Base-by-base conservation (phyloP, 2,329 filamentous ascomycete genomes). In the Thielaviopsis populi region DNA sequence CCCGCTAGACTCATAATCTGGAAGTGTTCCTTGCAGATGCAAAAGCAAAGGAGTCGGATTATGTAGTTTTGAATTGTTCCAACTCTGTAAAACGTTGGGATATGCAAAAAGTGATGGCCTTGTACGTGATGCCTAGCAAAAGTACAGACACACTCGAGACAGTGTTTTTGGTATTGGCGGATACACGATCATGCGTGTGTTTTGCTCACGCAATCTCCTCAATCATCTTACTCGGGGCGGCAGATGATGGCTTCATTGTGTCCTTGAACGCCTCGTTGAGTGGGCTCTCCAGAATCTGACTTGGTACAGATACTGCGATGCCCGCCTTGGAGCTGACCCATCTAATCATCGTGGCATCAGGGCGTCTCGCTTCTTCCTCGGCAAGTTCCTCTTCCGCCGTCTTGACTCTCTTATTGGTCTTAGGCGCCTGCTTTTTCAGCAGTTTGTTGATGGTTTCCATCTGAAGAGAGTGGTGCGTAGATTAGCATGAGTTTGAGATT, bases 401-500 rank as follows among this genome's bases (percentile, higher is more conserved):
- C 54, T 71, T 78, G 40, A 73, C 78, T 68, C 80, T 82, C 68
- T 78, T 77, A 68, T 81, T 86, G 64, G 83, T 83, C 73, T 92
- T 91, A 27, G 88, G 86, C 0, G 88, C 87, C 72, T 91, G 89
- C 72, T 91, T 91, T 74, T 91, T 91, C 62, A 94, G 83, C 1
- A 94, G 83, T 70, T 91, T 91, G 77, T 94, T 91, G 80, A 94
- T 92, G 0, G 89, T 94, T 77, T 92, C 89, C 82, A 90, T 89
- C 88, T 91, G 69, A 22, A 27, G 15, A 13, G 61, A 33, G 27
- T 10, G 42, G 37, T 13, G 42, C 8, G 8, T 19, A 8, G 33
- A 58, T 66, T 63, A 63, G 53, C 24, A 30, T n/a, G 19, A 17
- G 4, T 56, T 24, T 37, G 13, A 8, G n/a, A 37, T 13, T 37